These are phyloP conservation scores for Venturia asperata DNA, from an alignment of 2,329 filamentous ascomycete genomes.

Conservation along the genomic window DNA sequence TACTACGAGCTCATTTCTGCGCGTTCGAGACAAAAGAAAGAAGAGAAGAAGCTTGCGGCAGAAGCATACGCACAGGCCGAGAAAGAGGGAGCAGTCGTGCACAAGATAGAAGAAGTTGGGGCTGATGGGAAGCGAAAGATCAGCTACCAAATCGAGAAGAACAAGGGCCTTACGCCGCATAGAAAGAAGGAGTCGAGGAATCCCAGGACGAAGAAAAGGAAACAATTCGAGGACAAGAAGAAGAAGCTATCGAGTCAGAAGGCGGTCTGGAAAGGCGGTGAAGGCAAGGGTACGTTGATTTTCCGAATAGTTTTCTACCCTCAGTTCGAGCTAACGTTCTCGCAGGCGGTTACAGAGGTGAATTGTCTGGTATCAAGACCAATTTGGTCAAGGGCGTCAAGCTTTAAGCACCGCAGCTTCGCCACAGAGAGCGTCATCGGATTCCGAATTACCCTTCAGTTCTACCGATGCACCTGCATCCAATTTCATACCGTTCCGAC, in stretches of 20 bases:
- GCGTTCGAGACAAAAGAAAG: slow-evolving; percentile 58
- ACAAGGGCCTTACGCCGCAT: slow-evolving; percentile 86
- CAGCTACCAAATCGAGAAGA: slow-evolving; percentile 91
- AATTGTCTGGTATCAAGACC: slow-evolving; percentile 91
- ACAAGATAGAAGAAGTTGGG: slow-evolving; percentile 63
- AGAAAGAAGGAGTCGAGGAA: slow-evolving; percentile 93
- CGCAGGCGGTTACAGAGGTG: slow-evolving; percentile 79
- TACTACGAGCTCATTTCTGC: slow-evolving; percentile 88
- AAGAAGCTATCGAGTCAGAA: slow-evolving; percentile 91
- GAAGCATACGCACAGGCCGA: slow-evolving; percentile 50
- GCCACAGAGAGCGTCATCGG: background rate
- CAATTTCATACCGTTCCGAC: background rate
- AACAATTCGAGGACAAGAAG: slow-evolving; percentile 92
- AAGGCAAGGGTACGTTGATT: slow-evolving; percentile 76
- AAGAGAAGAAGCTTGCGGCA: slow-evolving; percentile 62
- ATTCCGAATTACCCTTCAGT: background rate
- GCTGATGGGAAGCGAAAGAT: slow-evolving; percentile 87
- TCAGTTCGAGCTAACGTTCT: slow-evolving; percentile 57
- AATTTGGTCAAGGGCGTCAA: slow-evolving; percentile 89
- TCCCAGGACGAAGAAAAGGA: slow-evolving; percentile 94
- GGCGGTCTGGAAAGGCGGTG: slow-evolving; percentile 76
- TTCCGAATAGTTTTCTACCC: background rate
- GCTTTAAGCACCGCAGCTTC: slow-evolving; percentile 38
- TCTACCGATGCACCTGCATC: background rate
- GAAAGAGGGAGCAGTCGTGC: slow-evolving; percentile 52